A percentile compares a stretch with the other conserved stretches of the same genome.
Evolutionary conservation across 768 basidiomycete genomes (phyloP).

Genomic region (Boletus coccyginus): DNA sequence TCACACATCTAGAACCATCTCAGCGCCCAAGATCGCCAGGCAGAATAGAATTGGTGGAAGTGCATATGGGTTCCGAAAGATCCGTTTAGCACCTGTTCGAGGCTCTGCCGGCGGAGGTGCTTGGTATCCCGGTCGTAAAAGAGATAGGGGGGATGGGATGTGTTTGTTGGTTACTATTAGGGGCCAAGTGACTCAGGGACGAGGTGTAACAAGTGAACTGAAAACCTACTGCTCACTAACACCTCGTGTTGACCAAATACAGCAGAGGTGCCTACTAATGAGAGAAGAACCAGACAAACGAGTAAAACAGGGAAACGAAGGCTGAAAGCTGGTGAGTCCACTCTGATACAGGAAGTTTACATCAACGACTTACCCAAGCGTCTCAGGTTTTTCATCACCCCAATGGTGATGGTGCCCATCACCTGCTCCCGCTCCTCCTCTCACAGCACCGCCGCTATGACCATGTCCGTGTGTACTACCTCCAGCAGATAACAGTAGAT

Average conservation of each 20-base stretch:
- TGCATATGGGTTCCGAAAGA: slow-evolving; percentile 75
- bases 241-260: slow-evolving; percentile 63
- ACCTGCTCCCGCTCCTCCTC: slow-evolving; percentile 12
- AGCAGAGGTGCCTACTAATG: slow-evolving; percentile 54
- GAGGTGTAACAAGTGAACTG: neutral
- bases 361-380: slow-evolving; percentile 37
- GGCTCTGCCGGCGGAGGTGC: slow-evolving; percentile 3
- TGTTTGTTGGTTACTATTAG: slow-evolving; percentile 57
- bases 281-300: slow-evolving; percentile 52
- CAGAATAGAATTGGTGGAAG: slow-evolving; percentile 61
- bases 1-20: slow-evolving; percentile 54
- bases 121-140: slow-evolving; percentile 37
- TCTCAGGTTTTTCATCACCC: slow-evolving; percentile 47
- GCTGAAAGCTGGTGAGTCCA: slow-evolving; percentile 29
- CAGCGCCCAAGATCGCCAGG: slow-evolving; percentile 50
- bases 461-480: slow-evolving; percentile 65
- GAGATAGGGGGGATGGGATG: slow-evolving; percentile 49
- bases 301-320: slow-evolving; percentile 68
- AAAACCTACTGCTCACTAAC: slow-evolving; percentile 57
- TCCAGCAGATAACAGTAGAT: slow-evolving; percentile 77
- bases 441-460: slow-evolving; percentile 59
- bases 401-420: slow-evolving; percentile 66
- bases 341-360: neutral
- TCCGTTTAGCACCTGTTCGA: slow-evolving; percentile 16
- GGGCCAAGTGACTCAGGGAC: slow-evolving; percentile 4